Base-by-base conservation (phyloP, 345 rosid species). In the Capsella bursapastoris region DNA sequence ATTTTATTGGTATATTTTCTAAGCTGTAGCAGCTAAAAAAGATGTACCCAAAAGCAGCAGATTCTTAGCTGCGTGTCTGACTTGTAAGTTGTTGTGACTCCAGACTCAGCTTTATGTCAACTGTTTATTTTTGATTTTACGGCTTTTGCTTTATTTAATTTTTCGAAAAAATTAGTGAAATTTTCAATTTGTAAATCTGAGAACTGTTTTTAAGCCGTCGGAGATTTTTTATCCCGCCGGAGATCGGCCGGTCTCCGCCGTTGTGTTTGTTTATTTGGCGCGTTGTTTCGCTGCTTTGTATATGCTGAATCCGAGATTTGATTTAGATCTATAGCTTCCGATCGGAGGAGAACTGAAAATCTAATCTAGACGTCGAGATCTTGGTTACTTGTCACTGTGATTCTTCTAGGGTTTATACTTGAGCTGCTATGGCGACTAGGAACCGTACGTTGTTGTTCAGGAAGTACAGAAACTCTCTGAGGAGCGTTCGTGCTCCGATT, bases 401-500 rank as follows among this genome's bases (percentile, higher is more conserved):
- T 73, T 73, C 68, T 66, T 67, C 50, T 10, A 51, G 72, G 56
- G 48, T 37, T 70, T 64, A 37, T 28, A 38, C 38, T 58, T 40
- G 55, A 55, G 61, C 53, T 31, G 77, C 32, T 32, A 90, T 92
- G 99, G 98, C 99, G 78, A 83, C 89, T 83, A 84, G 98, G 80
- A 96, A 90, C 49, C 85, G 93, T 63, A 89, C 99, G 49, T 52
- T 80, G 73, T 15, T 88, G 75, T 96, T 76, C 59, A 85, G 79
- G 75, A 90, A 86, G 82, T 88, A 96, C 55, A 85, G 97, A 73
- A 97, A 88, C 77, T 87, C 97, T 59, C 83, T 92, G 86, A 90
- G 92, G 84, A 86, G 92, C 83, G 97, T 90, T n/a, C 86, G 93
- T 55, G 81, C 77, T 60, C 92, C 97, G 45, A 8, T 83, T 56